Percentiles rank a stretch among this genome's conserved stretches.
Conservation (phyloP, 352 stramenopile species). For the Globisporangium uncinulatum region DNA sequence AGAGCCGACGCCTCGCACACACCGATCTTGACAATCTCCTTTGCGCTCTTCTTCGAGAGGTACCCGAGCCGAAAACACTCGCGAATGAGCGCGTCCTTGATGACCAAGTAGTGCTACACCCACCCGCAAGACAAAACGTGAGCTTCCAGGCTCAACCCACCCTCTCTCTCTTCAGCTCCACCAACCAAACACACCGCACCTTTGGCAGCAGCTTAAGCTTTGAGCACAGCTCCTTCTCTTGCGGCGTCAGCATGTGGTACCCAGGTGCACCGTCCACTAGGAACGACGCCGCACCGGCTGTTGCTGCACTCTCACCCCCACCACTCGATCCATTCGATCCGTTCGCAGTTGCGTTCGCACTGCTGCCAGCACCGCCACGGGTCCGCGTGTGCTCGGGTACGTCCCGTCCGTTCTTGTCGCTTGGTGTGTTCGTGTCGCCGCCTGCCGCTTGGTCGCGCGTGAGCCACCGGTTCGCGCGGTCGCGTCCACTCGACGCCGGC, state of each 20-base stretch:
- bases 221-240: slow-evolving; percentile 88
- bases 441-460: slow-evolving; percentile 44
- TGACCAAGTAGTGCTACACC: slow-evolving; percentile 89
- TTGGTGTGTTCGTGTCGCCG: slow-evolving; percentile 10
- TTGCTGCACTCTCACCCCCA: slow-evolving; percentile 12
- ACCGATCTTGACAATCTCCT: slow-evolving; percentile 91
- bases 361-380: slow-evolving; percentile 9
- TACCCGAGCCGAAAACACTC: slow-evolving; percentile 78
- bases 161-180: neutral
- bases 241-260: slow-evolving; percentile 84
- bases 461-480: slow-evolving; percentile 69
- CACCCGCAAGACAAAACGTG: neutral
- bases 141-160: neutral
- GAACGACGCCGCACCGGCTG: slow-evolving; percentile 32
- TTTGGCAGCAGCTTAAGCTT: slow-evolving; percentile 89
- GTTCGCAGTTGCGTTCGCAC: neutral
- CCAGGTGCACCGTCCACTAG: slow-evolving; percentile 80
- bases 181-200: slow-evolving; percentile 21
- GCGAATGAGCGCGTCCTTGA: slow-evolving; percentile 93
- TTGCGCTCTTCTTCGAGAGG: slow-evolving; percentile 67
- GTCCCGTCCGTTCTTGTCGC: slow-evolving; percentile 9
- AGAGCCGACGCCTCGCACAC: slow-evolving; percentile 6
- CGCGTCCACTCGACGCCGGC: slow-evolving; percentile 38
- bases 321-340: no score
- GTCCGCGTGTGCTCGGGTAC: slow-evolving; percentile 21